A percentile compares a stretch with the other conserved stretches of the same genome.
phyloP scores from a whole-genome alignment of 306 rosid species.

The Senna tora region DNA sequence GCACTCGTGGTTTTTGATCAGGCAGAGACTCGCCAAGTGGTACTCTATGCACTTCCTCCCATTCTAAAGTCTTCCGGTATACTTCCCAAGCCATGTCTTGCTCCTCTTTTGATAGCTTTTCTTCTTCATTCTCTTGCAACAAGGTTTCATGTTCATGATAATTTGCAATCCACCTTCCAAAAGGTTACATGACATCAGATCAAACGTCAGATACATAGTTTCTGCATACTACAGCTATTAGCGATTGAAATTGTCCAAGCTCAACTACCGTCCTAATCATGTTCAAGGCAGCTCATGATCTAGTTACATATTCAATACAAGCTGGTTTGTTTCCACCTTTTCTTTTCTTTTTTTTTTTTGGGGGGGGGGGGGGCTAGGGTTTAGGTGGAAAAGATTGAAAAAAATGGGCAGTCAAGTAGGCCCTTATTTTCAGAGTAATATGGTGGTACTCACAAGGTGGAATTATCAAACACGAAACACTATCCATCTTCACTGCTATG shows the following conservation, averaged over 20 bases:
- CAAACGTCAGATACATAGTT: slow-evolving; percentile 21
- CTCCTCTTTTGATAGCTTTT: slow-evolving; percentile 92
- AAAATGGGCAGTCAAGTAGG: too few relatives aligned
- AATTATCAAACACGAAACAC: too few relatives aligned
- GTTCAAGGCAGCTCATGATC: neutral
- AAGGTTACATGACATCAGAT: slow-evolving; percentile 22
- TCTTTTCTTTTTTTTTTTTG: too few relatives aligned
- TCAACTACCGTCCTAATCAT: neutral
- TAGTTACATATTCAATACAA: too few relatives aligned
- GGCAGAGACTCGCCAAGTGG: slow-evolving; percentile 55
- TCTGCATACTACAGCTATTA: slow-evolving; percentile 19
- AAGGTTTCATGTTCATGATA: slow-evolving; percentile 88
- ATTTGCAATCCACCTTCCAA: slow-evolving; percentile 82
- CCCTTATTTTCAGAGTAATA: too few relatives aligned
- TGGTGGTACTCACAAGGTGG: too few relatives aligned
- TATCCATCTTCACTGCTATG: slow-evolving; percentile 1
- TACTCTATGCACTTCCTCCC: slow-evolving; percentile 91
- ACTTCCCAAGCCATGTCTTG: slow-evolving; percentile 99
- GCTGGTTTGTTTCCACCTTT: too few relatives aligned
- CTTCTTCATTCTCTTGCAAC: slow-evolving; percentile 94
- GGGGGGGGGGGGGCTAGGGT: too few relatives aligned
- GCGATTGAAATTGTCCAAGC: neutral
- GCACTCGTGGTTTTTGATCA: slow-evolving; percentile 47
- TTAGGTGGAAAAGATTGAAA: too few relatives aligned
- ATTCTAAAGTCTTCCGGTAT: slow-evolving; percentile 69